phyloP scores from a whole-genome alignment of 805 yeast genomes.

The Candida pseudoglaebosa region DNA sequence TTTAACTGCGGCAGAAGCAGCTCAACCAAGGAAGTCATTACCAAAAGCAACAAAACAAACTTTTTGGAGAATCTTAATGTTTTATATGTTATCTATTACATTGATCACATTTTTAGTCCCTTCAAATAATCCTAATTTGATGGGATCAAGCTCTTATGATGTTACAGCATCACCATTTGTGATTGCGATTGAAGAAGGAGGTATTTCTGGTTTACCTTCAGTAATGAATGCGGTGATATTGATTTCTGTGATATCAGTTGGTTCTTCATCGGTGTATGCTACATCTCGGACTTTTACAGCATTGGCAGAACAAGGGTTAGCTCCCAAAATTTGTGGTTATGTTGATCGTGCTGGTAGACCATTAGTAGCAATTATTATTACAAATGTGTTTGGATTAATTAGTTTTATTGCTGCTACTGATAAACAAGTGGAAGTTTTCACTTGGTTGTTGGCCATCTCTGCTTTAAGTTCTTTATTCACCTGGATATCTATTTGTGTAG shows the following conservation, averaged over 20 bases:
- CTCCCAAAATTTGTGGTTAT: conserved; percentile 59
- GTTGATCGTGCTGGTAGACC: conserved; percentile 81
- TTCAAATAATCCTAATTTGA: conserved; percentile 46
- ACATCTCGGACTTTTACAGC: conserved; percentile 67
- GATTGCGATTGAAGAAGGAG: conserved; percentile 64
- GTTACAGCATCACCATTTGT: conserved; percentile 73
- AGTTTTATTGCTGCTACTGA: conserved; percentile 49
- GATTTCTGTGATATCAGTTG: conserved; percentile 68
- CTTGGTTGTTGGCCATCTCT: conserved; percentile 39
- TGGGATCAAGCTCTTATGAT: conserved; percentile 48
- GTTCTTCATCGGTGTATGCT: conserved; percentile 67
- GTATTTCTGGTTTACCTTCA: conserved; percentile 63
- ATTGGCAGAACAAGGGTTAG: conserved; percentile 61
- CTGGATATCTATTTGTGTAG: conserved; percentile 39
- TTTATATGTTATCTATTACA: conserved; percentile 58
- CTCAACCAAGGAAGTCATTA: conserved; percentile 59
- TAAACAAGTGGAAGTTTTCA: conserved; percentile 36
- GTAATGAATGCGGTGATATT: conserved; percentile 68
- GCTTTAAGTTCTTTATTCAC: conserved; percentile 40
- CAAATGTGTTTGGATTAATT: conserved; percentile 53
- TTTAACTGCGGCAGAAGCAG: conserved; percentile 74
- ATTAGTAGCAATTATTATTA: conserved; percentile 54
- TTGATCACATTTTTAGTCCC: conserved; percentile 69
- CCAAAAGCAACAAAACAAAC: conserved; percentile 79
- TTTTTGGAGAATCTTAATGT: conserved; percentile 74